A percentile compares a stretch with the other conserved stretches of the same genome.
These are phyloP conservation scores for Orbilia blumenaviensis DNA, from an alignment of 2,329 filamentous ascomycete species.

Conservation along the genomic window DNA sequence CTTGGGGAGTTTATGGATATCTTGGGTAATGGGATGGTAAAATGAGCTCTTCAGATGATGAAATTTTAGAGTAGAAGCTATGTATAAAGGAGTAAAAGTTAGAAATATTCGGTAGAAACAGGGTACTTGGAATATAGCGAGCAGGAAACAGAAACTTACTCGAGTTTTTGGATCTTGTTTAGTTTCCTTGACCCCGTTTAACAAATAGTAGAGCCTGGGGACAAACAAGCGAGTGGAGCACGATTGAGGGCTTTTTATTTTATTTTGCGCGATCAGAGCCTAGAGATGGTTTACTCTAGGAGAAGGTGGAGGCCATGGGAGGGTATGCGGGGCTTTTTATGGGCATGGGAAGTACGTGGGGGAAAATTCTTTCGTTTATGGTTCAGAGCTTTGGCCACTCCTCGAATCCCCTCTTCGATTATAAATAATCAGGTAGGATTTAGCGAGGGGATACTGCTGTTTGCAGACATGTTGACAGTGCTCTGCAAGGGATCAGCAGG, in stretches of 20 bases:
- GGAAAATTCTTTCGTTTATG: conserved; percentile 32
- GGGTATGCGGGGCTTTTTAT: not conserved
- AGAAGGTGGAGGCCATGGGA: not conserved
- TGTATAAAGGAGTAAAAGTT: not conserved
- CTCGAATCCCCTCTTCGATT: not conserved
- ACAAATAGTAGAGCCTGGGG: not conserved
- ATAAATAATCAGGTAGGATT: too few species aligned
- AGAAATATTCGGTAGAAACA: not conserved
- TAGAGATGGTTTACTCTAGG: conserved; percentile 25
- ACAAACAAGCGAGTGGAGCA: conserved; percentile 3
- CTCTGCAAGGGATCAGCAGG: too few species aligned
- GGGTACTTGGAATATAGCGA: not conserved
- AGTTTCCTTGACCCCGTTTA: not conserved
- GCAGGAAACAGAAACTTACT: not conserved
- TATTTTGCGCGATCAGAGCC: not conserved
- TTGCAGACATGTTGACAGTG: too few species aligned
- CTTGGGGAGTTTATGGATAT: not conserved
- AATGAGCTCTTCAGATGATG: not conserved
- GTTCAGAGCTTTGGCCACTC: conserved; percentile 43
- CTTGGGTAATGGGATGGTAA: not conserved
- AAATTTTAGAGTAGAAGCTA: not conserved
- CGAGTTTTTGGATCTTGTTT: too few species aligned
- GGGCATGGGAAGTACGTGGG: not conserved
- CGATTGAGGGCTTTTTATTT: conserved; percentile 9
- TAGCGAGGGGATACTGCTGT: too few species aligned